These are phyloP conservation scores for Dissophora globulifera DNA, from an alignment of 192 early-diverging fungal genomes.

Conservation along the genomic window DNA sequence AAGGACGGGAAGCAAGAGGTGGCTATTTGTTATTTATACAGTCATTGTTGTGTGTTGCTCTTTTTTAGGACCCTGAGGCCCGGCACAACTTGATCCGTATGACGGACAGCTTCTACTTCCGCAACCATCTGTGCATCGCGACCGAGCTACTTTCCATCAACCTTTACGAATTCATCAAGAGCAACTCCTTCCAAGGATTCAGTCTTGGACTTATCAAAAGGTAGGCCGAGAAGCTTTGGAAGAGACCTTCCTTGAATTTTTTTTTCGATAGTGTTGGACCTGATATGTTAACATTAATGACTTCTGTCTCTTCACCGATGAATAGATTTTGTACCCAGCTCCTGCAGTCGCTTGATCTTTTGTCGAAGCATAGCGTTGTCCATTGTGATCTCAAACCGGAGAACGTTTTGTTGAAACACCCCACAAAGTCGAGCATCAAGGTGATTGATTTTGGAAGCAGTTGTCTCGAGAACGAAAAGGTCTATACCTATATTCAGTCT, in stretches of 20 bases:
- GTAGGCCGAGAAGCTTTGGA: no score
- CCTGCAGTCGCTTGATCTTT: slow-evolving; percentile 80
- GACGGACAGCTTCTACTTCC: slow-evolving; percentile 92
- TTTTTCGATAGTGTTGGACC: neutral
- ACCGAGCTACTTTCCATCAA: slow-evolving; percentile 95
- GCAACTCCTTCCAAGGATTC: slow-evolving; percentile 90
- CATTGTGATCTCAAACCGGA: slow-evolving; percentile 99
- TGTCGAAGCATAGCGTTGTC: slow-evolving; percentile 81
- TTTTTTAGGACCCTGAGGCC: slow-evolving; percentile 78
- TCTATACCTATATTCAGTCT: slow-evolving; percentile 98
- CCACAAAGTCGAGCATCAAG: slow-evolving; percentile 84
- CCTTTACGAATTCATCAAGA: slow-evolving; percentile 97
- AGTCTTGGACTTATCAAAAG: slow-evolving; percentile 76
- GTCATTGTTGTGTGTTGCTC: no score
- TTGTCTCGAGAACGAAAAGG: slow-evolving; percentile 91
- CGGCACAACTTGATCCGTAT: slow-evolving; percentile 87
- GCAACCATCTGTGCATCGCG: slow-evolving; percentile 94
- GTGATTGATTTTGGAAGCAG: slow-evolving; percentile 98
- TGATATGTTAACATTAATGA: neutral
- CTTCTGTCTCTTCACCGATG: slow-evolving; percentile 18
- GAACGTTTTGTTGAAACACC: slow-evolving; percentile 87
- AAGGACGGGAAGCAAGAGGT: no score
- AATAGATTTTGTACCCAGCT: slow-evolving; percentile 84
- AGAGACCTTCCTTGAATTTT: neutral
- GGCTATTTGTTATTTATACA: no score